phyloP scores from a whole-genome alignment of 83 land plant species.

The Thuja plicata region DNA sequence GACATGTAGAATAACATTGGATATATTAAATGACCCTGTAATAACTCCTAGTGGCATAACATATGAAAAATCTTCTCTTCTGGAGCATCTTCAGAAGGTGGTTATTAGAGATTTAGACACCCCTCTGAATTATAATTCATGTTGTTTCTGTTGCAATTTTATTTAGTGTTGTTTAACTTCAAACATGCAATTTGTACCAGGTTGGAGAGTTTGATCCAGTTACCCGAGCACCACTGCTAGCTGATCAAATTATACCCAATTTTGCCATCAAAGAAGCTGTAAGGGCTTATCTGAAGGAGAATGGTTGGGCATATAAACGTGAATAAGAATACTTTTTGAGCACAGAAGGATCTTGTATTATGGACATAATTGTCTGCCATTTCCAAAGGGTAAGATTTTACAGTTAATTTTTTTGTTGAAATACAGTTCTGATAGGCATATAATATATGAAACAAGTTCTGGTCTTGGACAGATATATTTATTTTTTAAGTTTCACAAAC shows the following conservation, averaged over 20 bases:
- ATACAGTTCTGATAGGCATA: neutral
- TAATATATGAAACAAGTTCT: neutral
- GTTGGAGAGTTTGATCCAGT: constrained; percentile 56
- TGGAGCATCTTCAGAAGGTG: constrained; percentile 55
- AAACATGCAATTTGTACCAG: constrained; percentile 18
- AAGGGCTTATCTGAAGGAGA: constrained; percentile 28
- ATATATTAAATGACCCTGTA: constrained; percentile 46
- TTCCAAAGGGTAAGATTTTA: neutral
- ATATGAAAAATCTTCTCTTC: constrained; percentile 37
- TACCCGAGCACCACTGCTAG: constrained; percentile 28
- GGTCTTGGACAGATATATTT: neutral
- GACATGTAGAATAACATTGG: constrained; percentile 51
- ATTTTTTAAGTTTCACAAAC: neutral
- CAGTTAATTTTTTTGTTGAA: neutral
- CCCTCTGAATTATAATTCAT: neutral
- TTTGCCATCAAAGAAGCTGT: constrained; percentile 50
- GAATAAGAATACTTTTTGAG: neutral
- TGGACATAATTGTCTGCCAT: neutral
- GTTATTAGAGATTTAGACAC: neutral
- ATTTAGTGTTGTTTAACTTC: neutral
- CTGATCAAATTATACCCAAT: constrained; percentile 36
- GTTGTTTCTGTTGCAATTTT: neutral
- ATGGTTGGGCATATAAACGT: constrained; percentile 50
- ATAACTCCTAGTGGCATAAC: constrained; percentile 55
- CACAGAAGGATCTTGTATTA: neutral